These are phyloP conservation scores for Erysiphe neolycopersici DNA, from an alignment of 2,329 filamentous ascomycete genomes.

Conservation along the genomic window DNA sequence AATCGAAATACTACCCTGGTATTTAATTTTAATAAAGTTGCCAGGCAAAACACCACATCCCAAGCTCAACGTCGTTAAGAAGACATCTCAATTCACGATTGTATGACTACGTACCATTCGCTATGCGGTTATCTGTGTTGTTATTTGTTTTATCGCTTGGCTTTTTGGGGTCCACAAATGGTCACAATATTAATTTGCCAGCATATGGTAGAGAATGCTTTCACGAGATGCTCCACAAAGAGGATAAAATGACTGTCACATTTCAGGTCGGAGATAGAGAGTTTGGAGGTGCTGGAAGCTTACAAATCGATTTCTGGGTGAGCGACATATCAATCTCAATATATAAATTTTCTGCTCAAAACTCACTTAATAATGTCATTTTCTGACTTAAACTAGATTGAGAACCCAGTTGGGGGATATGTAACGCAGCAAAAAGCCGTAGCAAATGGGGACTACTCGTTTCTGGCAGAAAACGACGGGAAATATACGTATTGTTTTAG, in stretches of 20 bases:
- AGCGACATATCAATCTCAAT: slow-evolving; percentile 8
- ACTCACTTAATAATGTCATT: too few species aligned
- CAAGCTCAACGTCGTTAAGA: too few species aligned
- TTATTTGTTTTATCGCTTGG: slow-evolving; percentile 5
- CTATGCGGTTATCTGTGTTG: slow-evolving; percentile 13
- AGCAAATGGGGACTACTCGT: slow-evolving; percentile 80
- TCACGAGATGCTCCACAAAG: slow-evolving; percentile 72
- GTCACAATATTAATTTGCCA: slow-evolving; percentile 89
- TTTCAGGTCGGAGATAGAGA: slow-evolving; percentile 96
- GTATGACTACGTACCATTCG: not conserved
- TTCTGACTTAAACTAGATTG: slow-evolving; percentile 26
- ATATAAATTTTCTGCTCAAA: too few species aligned
- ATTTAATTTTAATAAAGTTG: not conserved
- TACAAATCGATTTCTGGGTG: slow-evolving; percentile 98
- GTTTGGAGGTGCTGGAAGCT: slow-evolving; percentile 77
- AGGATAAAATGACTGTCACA: slow-evolving; percentile 95
- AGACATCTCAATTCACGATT: not conserved
- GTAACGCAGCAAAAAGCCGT: slow-evolving; percentile 57
- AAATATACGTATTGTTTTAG: slow-evolving; percentile 96
- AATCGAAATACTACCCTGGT: not conserved
- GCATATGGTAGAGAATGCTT: slow-evolving; percentile 94
- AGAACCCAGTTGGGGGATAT: slow-evolving; percentile 49
- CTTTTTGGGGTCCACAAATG: slow-evolving; percentile 28
- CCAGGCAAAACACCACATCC: too few species aligned
- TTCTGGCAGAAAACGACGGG: slow-evolving; percentile 62